Percentiles rank a stretch among this genome's conserved stretches.
These are phyloP conservation scores for Mycena metata DNA, from an alignment of 768 basidiomycete species.

Conservation along the genomic window DNA sequence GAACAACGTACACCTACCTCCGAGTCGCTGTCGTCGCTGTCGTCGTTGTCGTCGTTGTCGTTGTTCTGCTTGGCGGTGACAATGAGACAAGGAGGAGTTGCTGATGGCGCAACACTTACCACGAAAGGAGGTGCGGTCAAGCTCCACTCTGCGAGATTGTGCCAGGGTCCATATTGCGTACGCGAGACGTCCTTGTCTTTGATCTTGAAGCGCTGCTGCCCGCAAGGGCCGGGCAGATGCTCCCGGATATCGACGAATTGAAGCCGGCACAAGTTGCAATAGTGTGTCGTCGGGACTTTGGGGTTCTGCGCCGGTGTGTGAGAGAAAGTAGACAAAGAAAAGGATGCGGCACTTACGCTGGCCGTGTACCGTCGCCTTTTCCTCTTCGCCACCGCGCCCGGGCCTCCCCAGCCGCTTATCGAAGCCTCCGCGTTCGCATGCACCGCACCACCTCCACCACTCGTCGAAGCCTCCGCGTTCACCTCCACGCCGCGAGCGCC, in stretches of 20 bases:
- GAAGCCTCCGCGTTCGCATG: no score
- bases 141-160: conserved; percentile 10
- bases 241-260: conserved; percentile 13
- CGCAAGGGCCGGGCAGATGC: conserved; percentile 1
- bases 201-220: background rate
- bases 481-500: no score
- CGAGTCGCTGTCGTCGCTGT: background rate
- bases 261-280: background rate
- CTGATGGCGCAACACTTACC: background rate
- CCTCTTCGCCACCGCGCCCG: no score
- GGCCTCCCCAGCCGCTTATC: no score
- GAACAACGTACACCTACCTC: background rate
- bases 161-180: background rate
- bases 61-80: no score
- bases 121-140: background rate
- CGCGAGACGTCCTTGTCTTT: background rate
- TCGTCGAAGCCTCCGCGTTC: no score
- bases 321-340: background rate
- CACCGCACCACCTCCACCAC: no score
- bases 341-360: no score
- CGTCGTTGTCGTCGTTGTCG: no score
- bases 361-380: no score
- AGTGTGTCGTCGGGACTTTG: background rate
- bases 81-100: background rate
- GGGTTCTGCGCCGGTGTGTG: background rate